Evolutionary conservation across 441 rosid species (phyloP), one percentile per base, ranked within the genome.

Genomic region (Capsella rubella): DNA sequence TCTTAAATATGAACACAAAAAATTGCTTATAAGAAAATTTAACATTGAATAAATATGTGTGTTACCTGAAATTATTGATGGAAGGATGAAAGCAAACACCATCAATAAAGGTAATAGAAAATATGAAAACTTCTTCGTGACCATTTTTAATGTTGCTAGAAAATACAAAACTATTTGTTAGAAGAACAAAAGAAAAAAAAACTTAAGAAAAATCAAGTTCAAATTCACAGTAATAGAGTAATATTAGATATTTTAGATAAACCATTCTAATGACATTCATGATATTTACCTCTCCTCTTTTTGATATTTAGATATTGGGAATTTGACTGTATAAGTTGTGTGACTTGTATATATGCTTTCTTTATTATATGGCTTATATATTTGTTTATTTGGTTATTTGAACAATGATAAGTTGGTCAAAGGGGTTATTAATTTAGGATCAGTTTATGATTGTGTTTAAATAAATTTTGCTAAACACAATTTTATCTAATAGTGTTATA

Each of bases 11-110:
- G 15, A 3, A 45, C 15, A 45, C 9, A 3, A n/a, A 45, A 45
- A 6, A n/a, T n/a, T 1, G 49, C 49, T 14, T 21, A 21, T 45
- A 2, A 45, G 3, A n/a, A 6, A n/a, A 45, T 45, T n/a, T 45
- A 45, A n/a, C 10, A 4, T 10, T 15, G 2, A 31, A 0, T 31
- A 21, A 31, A 63, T 15, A 16, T 16, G 31, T 35, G 12, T 39
- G 9, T 62, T 72, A 32, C 53, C 53, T 8, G 53, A 8, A 49
- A 49, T 49, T 27, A 49, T 49, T 12, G 53, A 27, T 16, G 18
- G 53, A 49, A 49, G 2, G 28, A 49, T 18, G 27, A 49, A 13
- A 49, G 28, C 53, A 18, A 16, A 49, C 2, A 46, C 51, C 25
- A 46, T 46, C 25, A 46, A 1, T 18, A 7, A 61, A 14, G 43